phyloP scores from a whole-genome alignment of 495 filamentous ascomycete genomes.

The Talaromyces proteolyticus region DNA sequence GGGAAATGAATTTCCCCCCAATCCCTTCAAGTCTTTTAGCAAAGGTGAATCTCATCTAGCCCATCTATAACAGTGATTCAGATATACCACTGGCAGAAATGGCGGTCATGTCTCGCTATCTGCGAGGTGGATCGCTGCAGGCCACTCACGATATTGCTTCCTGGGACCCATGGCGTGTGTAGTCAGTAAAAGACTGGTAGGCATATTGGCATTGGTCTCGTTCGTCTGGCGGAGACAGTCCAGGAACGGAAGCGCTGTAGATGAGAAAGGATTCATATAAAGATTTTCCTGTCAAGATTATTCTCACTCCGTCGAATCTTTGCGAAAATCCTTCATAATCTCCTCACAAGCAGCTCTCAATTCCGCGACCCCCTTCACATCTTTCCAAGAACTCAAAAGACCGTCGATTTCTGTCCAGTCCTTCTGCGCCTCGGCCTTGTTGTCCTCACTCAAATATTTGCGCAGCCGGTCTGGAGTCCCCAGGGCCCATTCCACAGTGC shows the following conservation, averaged over 20 bases:
- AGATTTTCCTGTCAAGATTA: neutral
- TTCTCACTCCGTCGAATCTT: constrained; percentile 7
- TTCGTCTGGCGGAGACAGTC: too few species aligned
- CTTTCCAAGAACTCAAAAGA: constrained; percentile 48
- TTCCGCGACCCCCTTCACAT: constrained; percentile 56
- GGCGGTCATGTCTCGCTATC: too few species aligned
- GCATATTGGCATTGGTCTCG: too few species aligned
- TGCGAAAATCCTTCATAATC: constrained; percentile 40
- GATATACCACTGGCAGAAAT: too few species aligned
- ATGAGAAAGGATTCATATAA: neutral
- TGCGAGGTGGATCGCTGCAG: too few species aligned
- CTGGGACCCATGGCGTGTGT: too few species aligned
- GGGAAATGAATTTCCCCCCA: constrained; percentile 10
- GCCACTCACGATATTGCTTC: too few species aligned
- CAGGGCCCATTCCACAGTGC: constrained; percentile 69
- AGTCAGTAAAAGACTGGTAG: too few species aligned
- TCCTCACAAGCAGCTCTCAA: constrained; percentile 54
- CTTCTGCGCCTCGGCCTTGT: constrained; percentile 47
- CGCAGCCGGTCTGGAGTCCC: constrained; percentile 47
- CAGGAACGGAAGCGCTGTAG: too few species aligned
- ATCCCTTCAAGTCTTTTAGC: neutral
- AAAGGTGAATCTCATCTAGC: too few species aligned
- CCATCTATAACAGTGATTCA: too few species aligned
- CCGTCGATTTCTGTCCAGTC: constrained; percentile 50
- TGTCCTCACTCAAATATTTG: constrained; percentile 42